Evolutionary conservation across 2,329 filamentous ascomycete species (phyloP).

Genomic region (Zymoseptoria crescenta): DNA sequence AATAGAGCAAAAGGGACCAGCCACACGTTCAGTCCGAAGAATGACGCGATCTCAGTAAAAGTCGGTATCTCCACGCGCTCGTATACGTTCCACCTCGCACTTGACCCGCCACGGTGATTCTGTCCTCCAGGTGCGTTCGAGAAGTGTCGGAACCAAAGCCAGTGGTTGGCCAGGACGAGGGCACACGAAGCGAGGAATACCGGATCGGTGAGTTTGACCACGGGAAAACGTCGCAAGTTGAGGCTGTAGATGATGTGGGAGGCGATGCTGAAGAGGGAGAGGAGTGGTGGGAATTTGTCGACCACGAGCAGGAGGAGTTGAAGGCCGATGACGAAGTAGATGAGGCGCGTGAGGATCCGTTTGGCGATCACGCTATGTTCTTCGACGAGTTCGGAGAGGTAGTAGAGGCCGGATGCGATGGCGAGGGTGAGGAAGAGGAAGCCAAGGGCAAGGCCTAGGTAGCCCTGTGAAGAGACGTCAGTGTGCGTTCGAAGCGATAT

Average conservation of each 20-base stretch:
- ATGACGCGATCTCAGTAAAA: slow-evolving; percentile 91
- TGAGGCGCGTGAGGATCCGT: slow-evolving; percentile 73
- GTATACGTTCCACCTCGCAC: slow-evolving; percentile 34
- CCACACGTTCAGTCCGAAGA: slow-evolving; percentile 96
- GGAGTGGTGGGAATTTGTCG: slow-evolving; percentile 74
- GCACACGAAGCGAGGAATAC: slow-evolving; percentile 77
- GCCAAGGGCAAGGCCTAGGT: slow-evolving; percentile 75
- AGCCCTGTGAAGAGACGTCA: slow-evolving; percentile 46
- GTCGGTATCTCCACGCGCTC: slow-evolving; percentile 53
- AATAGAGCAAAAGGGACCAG: slow-evolving; percentile 92
- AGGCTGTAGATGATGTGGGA: slow-evolving; percentile 82
- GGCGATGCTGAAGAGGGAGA: slow-evolving; percentile 66
- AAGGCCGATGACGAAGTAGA: slow-evolving; percentile 69
- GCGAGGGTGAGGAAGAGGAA: slow-evolving; percentile 92
- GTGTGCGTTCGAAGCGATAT: neutral
- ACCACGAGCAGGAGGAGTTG: slow-evolving; percentile 69
- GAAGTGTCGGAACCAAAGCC: slow-evolving; percentile 93
- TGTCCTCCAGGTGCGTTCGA: slow-evolving; percentile 50
- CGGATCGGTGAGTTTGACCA: slow-evolving; percentile 81
- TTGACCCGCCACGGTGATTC: slow-evolving; percentile 38
- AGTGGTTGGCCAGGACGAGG: slow-evolving; percentile 84
- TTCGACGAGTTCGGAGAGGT: slow-evolving; percentile 94
- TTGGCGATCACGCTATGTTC: slow-evolving; percentile 93
- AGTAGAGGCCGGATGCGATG: slow-evolving; percentile 97
- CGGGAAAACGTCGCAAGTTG: slow-evolving; percentile 68